Percentiles rank a stretch among this genome's conserved stretches.
These are phyloP conservation scores for Paecilomyces sp. DNA, from an alignment of 2,329 filamentous ascomycete species.

Conservation along the genomic window DNA sequence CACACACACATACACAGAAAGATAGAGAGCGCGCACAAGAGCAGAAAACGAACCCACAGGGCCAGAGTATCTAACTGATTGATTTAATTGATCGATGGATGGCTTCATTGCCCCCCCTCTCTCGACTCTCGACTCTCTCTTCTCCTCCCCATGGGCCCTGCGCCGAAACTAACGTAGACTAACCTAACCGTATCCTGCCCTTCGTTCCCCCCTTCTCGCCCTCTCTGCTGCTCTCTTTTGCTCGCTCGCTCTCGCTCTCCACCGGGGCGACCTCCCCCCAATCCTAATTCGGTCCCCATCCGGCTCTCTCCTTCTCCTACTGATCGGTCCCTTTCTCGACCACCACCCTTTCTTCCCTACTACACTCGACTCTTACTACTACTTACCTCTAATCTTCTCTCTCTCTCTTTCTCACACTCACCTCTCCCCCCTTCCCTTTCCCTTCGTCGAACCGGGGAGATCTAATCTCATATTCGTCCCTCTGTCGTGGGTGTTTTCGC, in stretches of 20 bases:
- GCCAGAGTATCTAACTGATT: neutral
- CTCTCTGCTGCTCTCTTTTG: too few species aligned
- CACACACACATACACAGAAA: too few species aligned
- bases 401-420: neutral
- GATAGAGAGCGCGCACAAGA: neutral
- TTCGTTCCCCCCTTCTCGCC: neutral
- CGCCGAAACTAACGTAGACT: neutral
- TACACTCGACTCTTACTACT: neutral
- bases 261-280: neutral
- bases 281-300: neutral
- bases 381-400: neutral
- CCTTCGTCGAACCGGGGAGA: neutral
- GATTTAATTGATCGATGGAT: too few species aligned
- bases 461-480: neutral
- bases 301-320: neutral
- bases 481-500: neutral
- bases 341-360: neutral
- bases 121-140: too few species aligned
- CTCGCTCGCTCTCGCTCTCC: neutral
- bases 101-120: too few species aligned
- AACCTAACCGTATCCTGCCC: neutral
- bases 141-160: neutral
- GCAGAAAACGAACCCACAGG: neutral
- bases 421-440: neutral
- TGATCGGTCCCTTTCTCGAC: too few species aligned